Percentiles rank a stretch among this genome's conserved stretches.
These are phyloP conservation scores for Aspergillus sp. DNA, from an alignment of 2,329 filamentous ascomycete species.

Conservation along the genomic window DNA sequence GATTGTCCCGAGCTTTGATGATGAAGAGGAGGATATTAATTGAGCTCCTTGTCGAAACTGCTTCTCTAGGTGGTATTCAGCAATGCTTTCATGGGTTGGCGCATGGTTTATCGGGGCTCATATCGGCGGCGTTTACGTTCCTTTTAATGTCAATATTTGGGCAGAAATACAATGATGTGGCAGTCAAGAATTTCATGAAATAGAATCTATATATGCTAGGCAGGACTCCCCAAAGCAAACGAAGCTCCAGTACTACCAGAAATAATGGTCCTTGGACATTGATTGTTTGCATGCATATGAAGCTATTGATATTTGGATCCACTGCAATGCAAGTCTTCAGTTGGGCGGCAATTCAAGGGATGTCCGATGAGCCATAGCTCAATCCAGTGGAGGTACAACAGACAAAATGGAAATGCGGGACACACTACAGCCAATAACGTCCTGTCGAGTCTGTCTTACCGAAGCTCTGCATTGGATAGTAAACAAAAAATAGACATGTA, in stretches of 20 bases:
- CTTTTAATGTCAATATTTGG: neutral
- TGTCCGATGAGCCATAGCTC: too few species aligned
- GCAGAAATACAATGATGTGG: neutral
- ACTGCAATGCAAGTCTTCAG: too few species aligned
- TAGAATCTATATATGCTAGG: neutral
- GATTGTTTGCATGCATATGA: too few species aligned
- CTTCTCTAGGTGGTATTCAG: neutral
- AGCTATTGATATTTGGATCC: too few species aligned
- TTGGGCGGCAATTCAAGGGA: too few species aligned
- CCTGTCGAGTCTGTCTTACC: neutral
- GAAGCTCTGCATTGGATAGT: neutral
- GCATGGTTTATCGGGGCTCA: neutral
- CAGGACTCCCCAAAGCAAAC: too few species aligned
- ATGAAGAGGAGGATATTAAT: conserved; percentile 31
- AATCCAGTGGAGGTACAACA: too few species aligned
- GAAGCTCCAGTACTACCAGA: too few species aligned
- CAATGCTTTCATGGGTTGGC: neutral
- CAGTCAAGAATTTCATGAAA: neutral
- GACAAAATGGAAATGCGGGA: too few species aligned
- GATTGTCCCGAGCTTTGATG: conserved; percentile 36
- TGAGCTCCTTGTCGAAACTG: neutral
- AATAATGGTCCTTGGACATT: too few species aligned
- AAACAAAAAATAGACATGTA: neutral
- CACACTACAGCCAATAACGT: neutral
- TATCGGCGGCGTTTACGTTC: neutral